phyloP scores from a whole-genome alignment of 2,329 filamentous ascomycete species.

The Xylariales sp. region DNA sequence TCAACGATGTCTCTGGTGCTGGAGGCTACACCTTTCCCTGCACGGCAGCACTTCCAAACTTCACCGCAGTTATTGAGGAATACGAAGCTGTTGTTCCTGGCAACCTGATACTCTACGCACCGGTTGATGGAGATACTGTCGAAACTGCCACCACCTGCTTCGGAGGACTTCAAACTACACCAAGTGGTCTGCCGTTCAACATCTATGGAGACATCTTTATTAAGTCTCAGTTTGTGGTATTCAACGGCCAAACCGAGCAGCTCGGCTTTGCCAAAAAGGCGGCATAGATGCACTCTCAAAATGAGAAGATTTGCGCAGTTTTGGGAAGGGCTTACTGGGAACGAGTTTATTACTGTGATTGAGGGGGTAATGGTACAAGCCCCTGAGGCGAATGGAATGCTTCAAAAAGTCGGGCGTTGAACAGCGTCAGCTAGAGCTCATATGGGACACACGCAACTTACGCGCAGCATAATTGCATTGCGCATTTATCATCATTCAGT shows the following conservation, averaged over 20 bases:
- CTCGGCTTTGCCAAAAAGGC: conserved; percentile 43
- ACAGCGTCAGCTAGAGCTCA: no score
- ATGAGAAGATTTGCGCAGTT: neutral
- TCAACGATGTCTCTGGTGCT: conserved; percentile 33
- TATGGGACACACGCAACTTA: no score
- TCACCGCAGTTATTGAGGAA: conserved; percentile 20
- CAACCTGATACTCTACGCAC: conserved; percentile 39
- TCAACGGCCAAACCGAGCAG: conserved; percentile 42
- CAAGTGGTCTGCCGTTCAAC: conserved; percentile 48
- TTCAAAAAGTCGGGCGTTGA: no score
- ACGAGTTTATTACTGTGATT: no score
- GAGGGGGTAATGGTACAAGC: no score
- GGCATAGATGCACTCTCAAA: conserved; percentile 3
- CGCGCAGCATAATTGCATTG: no score
- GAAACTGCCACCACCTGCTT: conserved; percentile 53
- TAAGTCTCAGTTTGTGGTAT: conserved; percentile 65
- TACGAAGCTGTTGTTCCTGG: conserved; percentile 21
- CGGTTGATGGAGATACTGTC: conserved; percentile 43
- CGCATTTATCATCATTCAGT: no score
- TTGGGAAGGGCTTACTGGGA: neutral
- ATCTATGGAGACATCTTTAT: conserved; percentile 70
- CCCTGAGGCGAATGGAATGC: no score
- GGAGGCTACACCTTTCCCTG: conserved; percentile 57
- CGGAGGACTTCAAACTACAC: conserved; percentile 59
- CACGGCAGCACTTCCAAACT: conserved; percentile 39